Percentiles rank a stretch among this genome's conserved stretches.
phyloP scores from a whole-genome alignment of 768 basidiomycete genomes.

The Boletus fagicola region DNA sequence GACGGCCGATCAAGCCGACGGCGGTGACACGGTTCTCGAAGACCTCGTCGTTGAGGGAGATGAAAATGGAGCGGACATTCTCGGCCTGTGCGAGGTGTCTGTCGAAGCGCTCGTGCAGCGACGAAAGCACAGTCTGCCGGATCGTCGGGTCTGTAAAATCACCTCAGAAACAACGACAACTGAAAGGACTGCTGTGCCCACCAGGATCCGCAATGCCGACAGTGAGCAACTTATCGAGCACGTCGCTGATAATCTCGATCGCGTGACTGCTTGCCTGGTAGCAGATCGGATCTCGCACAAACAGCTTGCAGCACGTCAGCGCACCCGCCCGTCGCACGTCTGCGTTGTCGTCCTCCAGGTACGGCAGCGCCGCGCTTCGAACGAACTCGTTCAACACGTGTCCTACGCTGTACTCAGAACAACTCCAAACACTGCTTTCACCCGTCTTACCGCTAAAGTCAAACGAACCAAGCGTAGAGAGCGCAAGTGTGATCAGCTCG shows the following conservation, averaged over 20 bases:
- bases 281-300: constrained; percentile 93
- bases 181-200: constrained; percentile 30
- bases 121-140: constrained; percentile 79
- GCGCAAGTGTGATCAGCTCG: constrained; percentile 75
- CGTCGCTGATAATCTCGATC: constrained; percentile 95
- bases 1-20: constrained; percentile 85
- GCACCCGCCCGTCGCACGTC: constrained; percentile 91
- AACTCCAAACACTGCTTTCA: background rate
- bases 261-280: constrained; percentile 95
- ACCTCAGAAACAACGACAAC: constrained; percentile 6
- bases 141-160: constrained; percentile 60
- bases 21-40: constrained; percentile 94
- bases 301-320: constrained; percentile 85
- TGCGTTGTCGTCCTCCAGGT: constrained; percentile 87
- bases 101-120: constrained; percentile 91
- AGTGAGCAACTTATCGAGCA: constrained; percentile 93
- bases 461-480: constrained; percentile 84
- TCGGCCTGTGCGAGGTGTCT: constrained; percentile 97
- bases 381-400: constrained; percentile 96
- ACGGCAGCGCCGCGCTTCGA: constrained; percentile 85
- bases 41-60: constrained; percentile 95
- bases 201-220: constrained; percentile 97
- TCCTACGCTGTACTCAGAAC: constrained; percentile 43
- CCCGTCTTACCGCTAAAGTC: constrained; percentile 79
- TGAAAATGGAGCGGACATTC: constrained; percentile 95